phyloP scores from a whole-genome alignment of 1,284 basidiomycete genomes.

The Moniliophthora roreri region DNA sequence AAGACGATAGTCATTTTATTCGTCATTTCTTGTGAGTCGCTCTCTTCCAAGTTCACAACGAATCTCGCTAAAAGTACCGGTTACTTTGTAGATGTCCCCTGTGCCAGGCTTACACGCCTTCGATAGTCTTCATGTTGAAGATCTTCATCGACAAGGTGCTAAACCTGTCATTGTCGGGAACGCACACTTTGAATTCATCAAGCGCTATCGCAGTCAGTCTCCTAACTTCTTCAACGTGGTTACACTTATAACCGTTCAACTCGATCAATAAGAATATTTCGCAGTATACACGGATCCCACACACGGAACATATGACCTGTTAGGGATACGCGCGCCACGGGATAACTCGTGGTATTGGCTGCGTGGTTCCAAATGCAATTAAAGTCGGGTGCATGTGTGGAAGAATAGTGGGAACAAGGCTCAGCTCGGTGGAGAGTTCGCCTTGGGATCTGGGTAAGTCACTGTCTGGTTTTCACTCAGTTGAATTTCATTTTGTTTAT shows the following conservation, averaged over 20 bases:
- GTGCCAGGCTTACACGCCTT: constrained; percentile 75
- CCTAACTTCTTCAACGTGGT: neutral
- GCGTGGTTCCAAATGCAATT: constrained; percentile 57
- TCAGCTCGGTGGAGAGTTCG: constrained; percentile 79
- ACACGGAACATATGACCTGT: constrained; percentile 55
- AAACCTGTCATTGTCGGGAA: constrained; percentile 69
- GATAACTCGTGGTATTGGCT: constrained; percentile 51
- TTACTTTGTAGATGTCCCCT: constrained; percentile 44
- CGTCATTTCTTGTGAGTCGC: too few relatives aligned
- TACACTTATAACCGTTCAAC: neutral
- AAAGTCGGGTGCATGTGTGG: constrained; percentile 62
- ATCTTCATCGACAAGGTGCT: constrained; percentile 50
- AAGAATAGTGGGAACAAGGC: constrained; percentile 62
- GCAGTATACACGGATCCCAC: constrained; percentile 70
- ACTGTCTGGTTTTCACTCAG: too few relatives aligned
- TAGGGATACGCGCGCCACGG: constrained; percentile 70
- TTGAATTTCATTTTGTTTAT: too few relatives aligned
- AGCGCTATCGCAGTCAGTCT: constrained; percentile 54
- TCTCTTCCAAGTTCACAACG: too few relatives aligned
- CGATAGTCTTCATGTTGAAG: constrained; percentile 41
- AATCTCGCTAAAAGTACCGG: too few relatives aligned
- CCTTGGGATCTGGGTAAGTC: constrained; percentile 62
- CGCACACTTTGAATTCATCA: constrained; percentile 63
- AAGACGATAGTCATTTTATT: too few relatives aligned
- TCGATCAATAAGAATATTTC: constrained; percentile 45